Conservation (phyloP, 768 basidiomycete species). For the Hericium rajendrae region DNA sequence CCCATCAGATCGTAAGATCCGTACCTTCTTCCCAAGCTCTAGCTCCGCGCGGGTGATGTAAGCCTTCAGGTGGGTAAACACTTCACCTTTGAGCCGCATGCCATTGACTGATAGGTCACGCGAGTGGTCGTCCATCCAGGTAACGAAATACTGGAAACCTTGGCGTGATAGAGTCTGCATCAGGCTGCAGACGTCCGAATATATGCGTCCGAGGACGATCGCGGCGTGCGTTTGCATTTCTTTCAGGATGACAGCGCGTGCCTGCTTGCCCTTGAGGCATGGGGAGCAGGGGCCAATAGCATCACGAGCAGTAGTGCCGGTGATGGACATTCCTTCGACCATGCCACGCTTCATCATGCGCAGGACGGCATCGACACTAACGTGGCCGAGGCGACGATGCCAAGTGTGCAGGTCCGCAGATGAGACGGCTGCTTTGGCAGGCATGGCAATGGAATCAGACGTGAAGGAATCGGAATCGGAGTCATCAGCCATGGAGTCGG, state of each 20-base stretch:
- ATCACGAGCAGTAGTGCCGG: neutral
- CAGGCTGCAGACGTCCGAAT: neutral
- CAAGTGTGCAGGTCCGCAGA: neutral
- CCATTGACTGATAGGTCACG: neutral
- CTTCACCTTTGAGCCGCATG: neutral
- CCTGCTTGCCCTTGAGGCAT: neutral
- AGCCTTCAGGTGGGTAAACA: neutral
- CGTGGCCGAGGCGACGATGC: neutral
- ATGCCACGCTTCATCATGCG: neutral
- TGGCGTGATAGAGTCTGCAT: neutral
- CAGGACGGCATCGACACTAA: neutral
- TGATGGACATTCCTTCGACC: neutral
- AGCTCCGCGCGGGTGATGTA: neutral
- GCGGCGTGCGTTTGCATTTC: neutral
- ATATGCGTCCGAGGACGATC: neutral
- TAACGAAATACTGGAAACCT: neutral
- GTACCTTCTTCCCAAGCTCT: neutral
- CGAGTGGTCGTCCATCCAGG: neutral
- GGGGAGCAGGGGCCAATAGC: neutral
- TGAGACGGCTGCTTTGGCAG: neutral
- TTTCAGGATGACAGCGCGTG: neutral
- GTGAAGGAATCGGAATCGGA: too few relatives aligned
- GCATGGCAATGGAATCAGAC: too few relatives aligned
- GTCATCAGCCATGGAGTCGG: too few relatives aligned
- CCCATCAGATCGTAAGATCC: neutral